These are phyloP conservation scores for Exophiala alcalophila DNA, from an alignment of 2,329 filamentous ascomycete species.

Conservation along the genomic window DNA sequence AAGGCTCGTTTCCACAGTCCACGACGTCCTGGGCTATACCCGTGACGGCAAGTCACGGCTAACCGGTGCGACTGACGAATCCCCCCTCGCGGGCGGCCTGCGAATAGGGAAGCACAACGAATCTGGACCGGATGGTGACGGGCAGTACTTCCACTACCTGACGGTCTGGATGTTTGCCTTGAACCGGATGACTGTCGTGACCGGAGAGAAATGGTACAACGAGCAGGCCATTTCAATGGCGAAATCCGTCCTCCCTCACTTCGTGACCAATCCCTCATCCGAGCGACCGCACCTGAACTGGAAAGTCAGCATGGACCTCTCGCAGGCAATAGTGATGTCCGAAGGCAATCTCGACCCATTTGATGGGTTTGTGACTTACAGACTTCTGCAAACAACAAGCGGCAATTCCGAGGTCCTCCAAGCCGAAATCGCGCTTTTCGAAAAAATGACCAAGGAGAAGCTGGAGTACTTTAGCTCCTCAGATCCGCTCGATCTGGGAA, in stretches of 20 bases:
- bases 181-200: conserved; percentile 52
- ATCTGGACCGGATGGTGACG: conserved; percentile 52
- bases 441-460: conserved; percentile 47
- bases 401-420: conserved; percentile 38
- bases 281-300: conserved; percentile 50
- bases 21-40: conserved; percentile 52
- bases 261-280: conserved; percentile 44
- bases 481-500: conserved; percentile 57
- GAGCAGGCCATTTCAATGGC: conserved; percentile 53
- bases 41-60: conserved; percentile 49
- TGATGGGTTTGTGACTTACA: conserved; percentile 53
- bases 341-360: conserved; percentile 58
- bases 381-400: conserved; percentile 43
- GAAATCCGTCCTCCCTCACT: conserved; percentile 52
- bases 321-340: conserved; percentile 46
- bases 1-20: conserved; percentile 51
- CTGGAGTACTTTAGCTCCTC: conserved; percentile 45
- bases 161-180: conserved; percentile 63
- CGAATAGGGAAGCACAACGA: conserved; percentile 57
- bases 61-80: conserved; percentile 50
- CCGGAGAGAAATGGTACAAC: conserved; percentile 49
- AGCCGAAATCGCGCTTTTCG: conserved; percentile 54
- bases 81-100: conserved; percentile 55
- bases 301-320: conserved; percentile 55
- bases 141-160: conserved; percentile 62